Evolutionary conservation across 2,329 filamentous ascomycete species (phyloP).

Genomic region (Cordyceps farinosa): DNA sequence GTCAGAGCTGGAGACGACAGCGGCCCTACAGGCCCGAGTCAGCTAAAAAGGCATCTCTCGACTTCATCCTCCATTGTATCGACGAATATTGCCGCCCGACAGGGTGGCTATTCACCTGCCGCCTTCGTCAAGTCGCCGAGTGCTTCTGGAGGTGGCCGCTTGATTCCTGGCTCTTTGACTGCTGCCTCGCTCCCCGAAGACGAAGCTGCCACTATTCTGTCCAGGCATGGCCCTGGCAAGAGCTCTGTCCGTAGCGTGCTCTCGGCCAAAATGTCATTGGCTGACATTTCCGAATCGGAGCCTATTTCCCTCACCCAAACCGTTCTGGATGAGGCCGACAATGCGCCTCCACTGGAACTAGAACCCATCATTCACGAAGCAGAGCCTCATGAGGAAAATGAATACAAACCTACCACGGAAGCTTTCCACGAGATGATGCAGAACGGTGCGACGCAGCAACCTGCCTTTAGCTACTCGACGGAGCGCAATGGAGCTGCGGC

Average conservation of each 20-base stretch:
- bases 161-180: constrained; percentile 53
- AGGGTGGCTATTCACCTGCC: constrained; percentile 66
- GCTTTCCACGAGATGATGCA: constrained; percentile 32
- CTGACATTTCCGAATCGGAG: constrained; percentile 56
- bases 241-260: constrained; percentile 49
- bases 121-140: constrained; percentile 66
- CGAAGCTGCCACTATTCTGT: constrained; percentile 39
- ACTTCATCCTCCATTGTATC: constrained; percentile 63
- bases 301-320: constrained; percentile 48
- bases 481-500: not conserved
- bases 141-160: constrained; percentile 55
- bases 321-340: constrained; percentile 53
- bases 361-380: constrained; percentile 22
- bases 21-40: constrained; percentile 25
- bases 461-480: not conserved
- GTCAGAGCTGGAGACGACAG: constrained; percentile 29
- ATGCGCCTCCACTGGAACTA: constrained; percentile 31
- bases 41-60: constrained; percentile 43
- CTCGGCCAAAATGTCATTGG: constrained; percentile 49
- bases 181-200: constrained; percentile 37
- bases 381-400: constrained; percentile 19
- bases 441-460: not conserved
- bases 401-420: constrained; percentile 25
- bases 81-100: constrained; percentile 62
- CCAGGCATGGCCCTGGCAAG: constrained; percentile 54